Evolutionary conservation across 106 monocot genomes (phyloP), one percentile per base, ranked within the genome.

Genomic region (Agapanthus africanus): DNA sequence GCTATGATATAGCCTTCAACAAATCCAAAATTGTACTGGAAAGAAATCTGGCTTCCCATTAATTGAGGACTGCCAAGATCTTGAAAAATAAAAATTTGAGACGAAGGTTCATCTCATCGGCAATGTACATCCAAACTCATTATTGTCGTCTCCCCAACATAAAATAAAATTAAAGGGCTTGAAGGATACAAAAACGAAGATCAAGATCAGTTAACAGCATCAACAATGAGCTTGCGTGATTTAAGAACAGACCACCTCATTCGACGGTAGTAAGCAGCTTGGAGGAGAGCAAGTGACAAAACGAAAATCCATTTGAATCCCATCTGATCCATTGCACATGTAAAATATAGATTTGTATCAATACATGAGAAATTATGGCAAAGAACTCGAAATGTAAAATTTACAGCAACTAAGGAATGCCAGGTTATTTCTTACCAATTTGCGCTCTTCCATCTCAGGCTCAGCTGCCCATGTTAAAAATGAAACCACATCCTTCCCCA

Each of bases 391-490:
- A 42, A 42, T 7, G 42, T 15, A 42, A 42, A 42, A 42, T 8
- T 42, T 15, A 8, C 42, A 42, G 42, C n/a, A n/a, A n/a, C n/a
- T n/a, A n/a, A n/a, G n/a, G n/a, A 11, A 46, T 5, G 19, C 50
- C 19, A 51, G 19, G 54, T 25, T 3, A n/a, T 11, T 11, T 4
- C 11, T 80, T 84, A 93, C 88, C 74, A 93, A 79, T 56, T 93
- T 93, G 60, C 93, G 74, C 71, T 93, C 93, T 80, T 93, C 93
- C 93, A 93, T 89, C 73, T 93, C 93, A 59, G 93, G 86, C 50
- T 93, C 93, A 11, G 88, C 90, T n/a, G 87, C 94, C 94, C 94
- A 94, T 51, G 94, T 79, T 40, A 94, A 76, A 73, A 94, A 90
- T 54, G 90, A 52, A 2, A 94, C 94, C 10, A 94, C 90, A 81